Conservation (phyloP, 2,329 filamentous ascomycete genomes). For the Aureobasidium sp. region DNA sequence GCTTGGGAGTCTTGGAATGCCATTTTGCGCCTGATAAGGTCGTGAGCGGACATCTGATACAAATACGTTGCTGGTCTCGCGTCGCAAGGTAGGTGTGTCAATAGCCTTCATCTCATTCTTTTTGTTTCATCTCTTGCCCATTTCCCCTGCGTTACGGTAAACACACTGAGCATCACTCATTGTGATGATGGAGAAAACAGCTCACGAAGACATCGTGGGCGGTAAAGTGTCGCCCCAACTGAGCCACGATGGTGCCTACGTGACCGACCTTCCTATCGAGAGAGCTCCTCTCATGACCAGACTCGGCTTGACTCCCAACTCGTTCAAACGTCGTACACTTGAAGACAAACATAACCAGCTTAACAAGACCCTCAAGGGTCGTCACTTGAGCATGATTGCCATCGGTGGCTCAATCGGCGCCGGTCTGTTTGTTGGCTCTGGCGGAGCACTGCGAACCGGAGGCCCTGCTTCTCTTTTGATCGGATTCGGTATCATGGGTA, state of each 20-base stretch:
- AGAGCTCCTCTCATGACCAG: conserved; percentile 22
- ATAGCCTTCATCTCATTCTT: background rate
- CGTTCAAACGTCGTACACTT: conserved; percentile 25
- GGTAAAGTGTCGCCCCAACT: background rate
- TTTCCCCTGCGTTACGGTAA: background rate
- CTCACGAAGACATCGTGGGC: background rate
- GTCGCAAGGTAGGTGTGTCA: background rate
- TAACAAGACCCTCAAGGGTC: conserved; percentile 26
- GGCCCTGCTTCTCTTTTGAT: conserved; percentile 39
- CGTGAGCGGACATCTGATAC: background rate
- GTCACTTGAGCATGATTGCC: conserved; percentile 30
- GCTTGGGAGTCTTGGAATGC: conserved; percentile 5
- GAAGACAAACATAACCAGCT: conserved; percentile 28
- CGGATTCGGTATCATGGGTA: conserved; percentile 27
- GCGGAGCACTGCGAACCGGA: conserved; percentile 40
- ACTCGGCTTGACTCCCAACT: conserved; percentile 26
- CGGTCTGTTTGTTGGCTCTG: conserved; percentile 48
- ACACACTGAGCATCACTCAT: background rate
- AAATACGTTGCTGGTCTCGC: background rate
- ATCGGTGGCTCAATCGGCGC: conserved; percentile 41
- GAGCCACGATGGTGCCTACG: background rate
- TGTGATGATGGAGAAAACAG: background rate
- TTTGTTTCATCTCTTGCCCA: background rate
- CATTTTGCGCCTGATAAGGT: background rate
- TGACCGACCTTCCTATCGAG: conserved; percentile 15